Base-by-base conservation (phyloP, 352 stramenopile genomes). In the Globisporangium canariense region DNA sequence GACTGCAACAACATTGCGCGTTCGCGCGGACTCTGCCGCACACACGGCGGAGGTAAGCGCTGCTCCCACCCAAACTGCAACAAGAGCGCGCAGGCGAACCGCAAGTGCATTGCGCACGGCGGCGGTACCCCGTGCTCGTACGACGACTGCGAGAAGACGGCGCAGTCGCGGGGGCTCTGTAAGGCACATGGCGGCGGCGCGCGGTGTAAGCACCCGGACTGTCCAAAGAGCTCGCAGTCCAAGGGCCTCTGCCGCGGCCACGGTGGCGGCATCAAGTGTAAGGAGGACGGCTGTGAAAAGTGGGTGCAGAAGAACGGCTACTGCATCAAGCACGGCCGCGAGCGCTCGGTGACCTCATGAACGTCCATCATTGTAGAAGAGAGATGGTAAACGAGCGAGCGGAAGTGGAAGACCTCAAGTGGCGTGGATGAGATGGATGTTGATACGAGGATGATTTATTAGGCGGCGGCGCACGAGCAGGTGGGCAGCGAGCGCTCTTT, bases 221-320 rank as follows among this genome's bases (percentile, higher is more conserved):
- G 86, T 58, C 83, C 86, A 18, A 95, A 95, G 75, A 93, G 82
- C 71, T 90, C 78, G 20, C 86, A 95, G 69, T 91, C 79, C 2
- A 90, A 91, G 64, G 86, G 86, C 4, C 70, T 95, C 22, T 95
- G 86, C 45, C 85, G 86, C 57, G 86, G 85, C 58, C 86, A 95
- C 61, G 86, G 85, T 58, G 86, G 86, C 36, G 86, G 85, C 60
- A 91, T 94, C 62, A 93, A 93, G 70, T 95, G 86, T 65, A 95
- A 93, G 68, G 81, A 86, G 45, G 83, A 91, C 53, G 83, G 86
- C 16, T 95, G 86, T 58, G 86, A 93, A 60, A 95, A 95, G 71
- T 93, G 86, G 85, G 85, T 94, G 66, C 86, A 95, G 74, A 93
- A 91, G 77, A 94, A 94, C 65, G 86, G 85, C 56, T 95, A 92